phyloP scores from a whole-genome alignment of 768 basidiomycete species.

The Cantharellus cinnabarinus region DNA sequence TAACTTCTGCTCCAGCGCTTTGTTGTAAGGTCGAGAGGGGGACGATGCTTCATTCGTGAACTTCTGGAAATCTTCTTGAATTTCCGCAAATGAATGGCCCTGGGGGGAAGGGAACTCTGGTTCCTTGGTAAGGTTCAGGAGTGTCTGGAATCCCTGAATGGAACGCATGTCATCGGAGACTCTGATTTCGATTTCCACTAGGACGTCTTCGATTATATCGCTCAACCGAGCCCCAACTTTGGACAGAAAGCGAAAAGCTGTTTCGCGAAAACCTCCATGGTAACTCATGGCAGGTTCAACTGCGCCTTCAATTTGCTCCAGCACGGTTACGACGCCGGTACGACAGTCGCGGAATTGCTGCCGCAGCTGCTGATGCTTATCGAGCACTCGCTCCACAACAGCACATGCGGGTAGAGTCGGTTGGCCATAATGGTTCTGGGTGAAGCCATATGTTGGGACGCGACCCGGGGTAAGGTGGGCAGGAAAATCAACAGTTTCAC shows the following conservation, averaged over 20 bases:
- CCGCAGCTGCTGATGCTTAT: constrained; percentile 42
- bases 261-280: neutral
- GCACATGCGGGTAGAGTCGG: neutral
- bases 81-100: constrained; percentile 32
- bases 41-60: constrained; percentile 18
- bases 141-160: constrained; percentile 41
- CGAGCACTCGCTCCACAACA: too few relatives aligned
- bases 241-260: constrained; percentile 19
- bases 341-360: constrained; percentile 51
- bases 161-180: constrained; percentile 51
- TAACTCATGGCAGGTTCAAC: neutral
- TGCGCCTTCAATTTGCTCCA: constrained; percentile 2
- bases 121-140: constrained; percentile 20
- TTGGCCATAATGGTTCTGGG: neutral
- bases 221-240: constrained; percentile 40
- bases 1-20: constrained; percentile 33
- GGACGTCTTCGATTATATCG: constrained; percentile 58
- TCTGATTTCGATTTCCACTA: constrained; percentile 67
- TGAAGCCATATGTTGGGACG: too few relatives aligned
- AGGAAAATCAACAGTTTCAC: neutral
- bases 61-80: constrained; percentile 26
- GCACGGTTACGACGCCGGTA: constrained; percentile 29
- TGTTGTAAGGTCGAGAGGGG: neutral
- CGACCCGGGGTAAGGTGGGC: neutral
- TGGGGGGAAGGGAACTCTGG: neutral